Evolutionary conservation across 768 basidiomycete genomes (phyloP), one percentile per base, ranked within the genome.

Genomic region (Mycena sanguinolenta): DNA sequence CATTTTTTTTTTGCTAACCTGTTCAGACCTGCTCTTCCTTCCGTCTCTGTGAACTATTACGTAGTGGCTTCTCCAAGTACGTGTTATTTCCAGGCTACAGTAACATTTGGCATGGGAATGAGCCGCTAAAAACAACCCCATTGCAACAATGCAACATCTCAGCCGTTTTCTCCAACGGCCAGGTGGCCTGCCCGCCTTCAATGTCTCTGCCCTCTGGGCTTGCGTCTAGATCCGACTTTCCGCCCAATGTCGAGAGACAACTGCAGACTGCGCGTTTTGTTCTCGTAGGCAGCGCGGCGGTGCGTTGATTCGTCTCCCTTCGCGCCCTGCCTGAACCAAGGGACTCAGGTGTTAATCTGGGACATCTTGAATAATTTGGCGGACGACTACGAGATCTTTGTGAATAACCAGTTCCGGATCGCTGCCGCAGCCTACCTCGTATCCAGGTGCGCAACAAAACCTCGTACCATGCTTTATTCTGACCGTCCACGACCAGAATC

Each of bases 311-410:
- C n/a, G 32, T 4, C 44, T 6, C 9, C 12, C 12, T 30, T 23
- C 17, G 13, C 34, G 3, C 6, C 4, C n/a, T 16, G 4, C 16
- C 32, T 10, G 32, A 34, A 34, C 32, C 46, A 1, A 38, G n/a
- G n/a, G 21, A 3, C 17, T 54, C 49, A 80, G 78, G 67, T 75
- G 27, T 63, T 77, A 16, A 62, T 77, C 8, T 81, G 79, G 80
- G 80, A 81, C 57, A 67, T 80, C 28, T 34, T 79, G 25, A 34
- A 67, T 27, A 77, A 79, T 58, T 21, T 79, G 12, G 19, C 49
- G 8, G 59, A 62, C 5, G 77, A 80, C 57, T 76, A 72, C 23
- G 65, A 65, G 57, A 61, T 80, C 10, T 54, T 80, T 0, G 68
- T 70, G 39, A 63, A 69, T 44, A 53, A 65, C 58, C 69, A 59